Base-by-base conservation (phyloP, 805 yeast genomes). In the Candida montana region DNA sequence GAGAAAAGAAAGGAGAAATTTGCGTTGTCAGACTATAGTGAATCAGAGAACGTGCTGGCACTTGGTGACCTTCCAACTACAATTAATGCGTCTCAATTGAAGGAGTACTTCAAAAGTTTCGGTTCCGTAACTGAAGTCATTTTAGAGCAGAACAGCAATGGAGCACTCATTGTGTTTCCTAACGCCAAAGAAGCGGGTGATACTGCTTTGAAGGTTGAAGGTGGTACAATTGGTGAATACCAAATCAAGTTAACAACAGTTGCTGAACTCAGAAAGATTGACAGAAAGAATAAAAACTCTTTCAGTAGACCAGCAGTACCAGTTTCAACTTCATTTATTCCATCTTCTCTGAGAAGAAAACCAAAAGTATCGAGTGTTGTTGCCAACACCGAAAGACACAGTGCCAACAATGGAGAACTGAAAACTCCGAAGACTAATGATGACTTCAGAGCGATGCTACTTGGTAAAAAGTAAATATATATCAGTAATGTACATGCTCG, bases 121-220 rank as follows among this genome's bases (percentile, higher is more conserved):
- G 73, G 75, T 3, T 61, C 65, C 0, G 67, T 80, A 1, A 48
- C 52, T 2, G 63, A 65, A 7, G 59, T 79, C 2, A 66, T 72
- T 20, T 50, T 78, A 15, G 71, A 68, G 29, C 71, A 81, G 0
- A 73, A 69, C 18, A 51, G 57, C 16, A 52, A 60, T 7, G 75
- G 74, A 5, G 83, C 83, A 0, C 48, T 80, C 24, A 65, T 81
- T 4, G 74, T 72, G 45, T 74, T 75, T 46, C 57, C 55, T 20
- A 59, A 55, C 6, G 58, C 65, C 0, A 50, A 59, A 7, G 68
- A 68, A 35, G 76, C 82, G 1, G 87, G 87, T 0, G 65, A 60
- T 34, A 79, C 77, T 0, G 61, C 67, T 0, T 52, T 81, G 58
- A 50, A 55, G 11, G 47, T 76, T 13, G 64, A 69, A 26, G 74